A percentile compares a stretch with the other conserved stretches of the same genome.
Conservation (phyloP, 345 rosid species). For the Aquilaria sinensis region DNA sequence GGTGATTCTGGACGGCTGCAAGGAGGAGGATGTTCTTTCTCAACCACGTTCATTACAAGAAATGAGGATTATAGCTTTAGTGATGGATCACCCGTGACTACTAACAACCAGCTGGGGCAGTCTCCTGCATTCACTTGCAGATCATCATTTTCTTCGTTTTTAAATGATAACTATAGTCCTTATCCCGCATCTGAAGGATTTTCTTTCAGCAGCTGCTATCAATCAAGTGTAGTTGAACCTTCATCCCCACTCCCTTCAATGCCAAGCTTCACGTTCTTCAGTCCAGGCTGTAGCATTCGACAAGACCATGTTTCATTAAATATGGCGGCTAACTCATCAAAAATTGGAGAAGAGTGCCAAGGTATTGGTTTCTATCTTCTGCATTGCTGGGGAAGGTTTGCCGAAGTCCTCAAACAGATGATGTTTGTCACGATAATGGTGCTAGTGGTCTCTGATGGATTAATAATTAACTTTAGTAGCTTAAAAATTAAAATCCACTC, state of each 20-base stretch:
- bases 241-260: conserved; percentile 44
- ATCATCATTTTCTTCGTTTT: conserved; percentile 54
- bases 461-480: neutral
- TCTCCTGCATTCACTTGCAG: conserved; percentile 33
- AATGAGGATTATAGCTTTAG: conserved; percentile 59
- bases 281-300: conserved; percentile 28
- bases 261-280: conserved; percentile 68
- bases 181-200: conserved; percentile 34
- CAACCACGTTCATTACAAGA: conserved; percentile 25
- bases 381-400: conserved; percentile 1
- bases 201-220: conserved; percentile 43
- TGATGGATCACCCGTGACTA: conserved; percentile 16
- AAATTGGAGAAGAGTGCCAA: conserved; percentile 21
- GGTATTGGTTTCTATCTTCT: conserved; percentile 26
- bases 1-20: conserved; percentile 30
- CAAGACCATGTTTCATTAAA: conserved; percentile 13
- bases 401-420: neutral
- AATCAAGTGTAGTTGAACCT: conserved; percentile 29
- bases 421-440: neutral
- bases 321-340: conserved; percentile 8
- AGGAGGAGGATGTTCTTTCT: conserved; percentile 36
- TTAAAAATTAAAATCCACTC: too few species aligned
- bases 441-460: neutral
- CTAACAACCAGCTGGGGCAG: conserved; percentile 19
- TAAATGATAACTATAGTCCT: conserved; percentile 22